Evolutionary conservation across 345 rosid species (phyloP).

Genomic region (Raphanus raphanistrum): DNA sequence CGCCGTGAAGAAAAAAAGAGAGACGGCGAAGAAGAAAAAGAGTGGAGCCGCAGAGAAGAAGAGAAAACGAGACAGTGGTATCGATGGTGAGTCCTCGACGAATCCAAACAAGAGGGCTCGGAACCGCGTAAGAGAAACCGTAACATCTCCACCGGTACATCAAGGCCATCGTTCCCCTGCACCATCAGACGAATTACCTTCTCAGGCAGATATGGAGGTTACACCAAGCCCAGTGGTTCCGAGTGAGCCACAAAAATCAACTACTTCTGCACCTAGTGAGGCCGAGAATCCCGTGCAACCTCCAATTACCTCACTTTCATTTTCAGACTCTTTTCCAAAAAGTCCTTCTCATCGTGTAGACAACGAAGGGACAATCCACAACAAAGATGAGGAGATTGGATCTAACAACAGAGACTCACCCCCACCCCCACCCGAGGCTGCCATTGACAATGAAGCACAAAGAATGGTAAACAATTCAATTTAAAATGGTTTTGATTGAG

Average conservation of each 20-base stretch:
- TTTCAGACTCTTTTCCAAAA: too few species aligned
- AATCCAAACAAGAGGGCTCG: not conserved
- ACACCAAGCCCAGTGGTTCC: not conserved
- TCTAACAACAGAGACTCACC: not conserved
- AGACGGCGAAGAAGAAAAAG: not conserved
- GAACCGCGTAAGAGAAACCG: not conserved
- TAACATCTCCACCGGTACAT: not conserved
- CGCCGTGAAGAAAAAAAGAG: not conserved
- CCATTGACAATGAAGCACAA: not conserved
- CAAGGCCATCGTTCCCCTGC: not conserved
- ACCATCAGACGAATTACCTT: not conserved
- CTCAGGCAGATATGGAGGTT: not conserved
- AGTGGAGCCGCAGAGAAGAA: not conserved
- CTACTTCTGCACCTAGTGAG: too few species aligned
- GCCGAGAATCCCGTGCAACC: too few species aligned
- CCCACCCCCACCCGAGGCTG: not conserved
- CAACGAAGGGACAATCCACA: too few species aligned
- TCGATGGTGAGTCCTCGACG: not conserved
- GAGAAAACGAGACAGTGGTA: not conserved
- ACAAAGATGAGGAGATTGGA: not conserved
- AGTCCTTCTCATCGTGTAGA: not conserved
- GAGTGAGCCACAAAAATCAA: not conserved
- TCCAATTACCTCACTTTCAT: too few species aligned
- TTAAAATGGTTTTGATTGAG: too few species aligned
- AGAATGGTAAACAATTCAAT: not conserved